These are phyloP conservation scores for Eleusine indica DNA, from an alignment of 176 grass and related monocot species.

Conservation along the genomic window DNA sequence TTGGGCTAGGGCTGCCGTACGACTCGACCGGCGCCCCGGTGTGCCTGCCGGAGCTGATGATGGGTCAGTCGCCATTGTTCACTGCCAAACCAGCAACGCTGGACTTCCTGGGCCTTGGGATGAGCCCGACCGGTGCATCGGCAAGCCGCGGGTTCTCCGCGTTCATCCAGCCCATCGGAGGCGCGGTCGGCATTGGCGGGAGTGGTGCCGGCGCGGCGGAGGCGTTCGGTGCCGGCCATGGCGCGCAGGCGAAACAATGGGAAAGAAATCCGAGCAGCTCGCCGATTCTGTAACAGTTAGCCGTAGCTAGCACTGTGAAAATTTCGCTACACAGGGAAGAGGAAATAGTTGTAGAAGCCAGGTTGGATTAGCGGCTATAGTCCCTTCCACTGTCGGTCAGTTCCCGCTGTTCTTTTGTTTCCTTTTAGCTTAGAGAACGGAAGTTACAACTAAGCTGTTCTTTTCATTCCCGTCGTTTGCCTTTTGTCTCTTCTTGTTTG, in stretches of 20 bases:
- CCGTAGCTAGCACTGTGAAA: slow-evolving; percentile 43
- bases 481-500: slow-evolving; percentile 43
- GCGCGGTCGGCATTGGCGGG: slow-evolving; percentile 56
- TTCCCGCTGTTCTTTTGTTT: slow-evolving; percentile 36
- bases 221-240: slow-evolving; percentile 37
- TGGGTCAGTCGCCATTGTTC: slow-evolving; percentile 71
- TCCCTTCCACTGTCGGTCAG: slow-evolving; percentile 11
- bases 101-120: slow-evolving; percentile 82
- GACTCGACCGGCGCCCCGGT: slow-evolving; percentile 45
- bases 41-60: slow-evolving; percentile 69
- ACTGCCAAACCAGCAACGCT: slow-evolving; percentile 76
- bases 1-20: slow-evolving; percentile 73
- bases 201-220: slow-evolving; percentile 27
- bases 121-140: slow-evolving; percentile 57
- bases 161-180: slow-evolving; percentile 69
- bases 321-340: slow-evolving; percentile 18
- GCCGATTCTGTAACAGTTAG: slow-evolving; percentile 47
- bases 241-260: slow-evolving; percentile 33
- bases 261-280: slow-evolving; percentile 60
- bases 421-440: slow-evolving; percentile 20
- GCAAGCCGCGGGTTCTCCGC: slow-evolving; percentile 54
- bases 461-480: slow-evolving; percentile 8
- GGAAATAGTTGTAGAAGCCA: slow-evolving; percentile 43
- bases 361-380: slow-evolving; percentile 14
- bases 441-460: not conserved